These are phyloP conservation scores for Exophiala bonariae DNA, from an alignment of 2,329 filamentous ascomycete species.

Conservation along the genomic window DNA sequence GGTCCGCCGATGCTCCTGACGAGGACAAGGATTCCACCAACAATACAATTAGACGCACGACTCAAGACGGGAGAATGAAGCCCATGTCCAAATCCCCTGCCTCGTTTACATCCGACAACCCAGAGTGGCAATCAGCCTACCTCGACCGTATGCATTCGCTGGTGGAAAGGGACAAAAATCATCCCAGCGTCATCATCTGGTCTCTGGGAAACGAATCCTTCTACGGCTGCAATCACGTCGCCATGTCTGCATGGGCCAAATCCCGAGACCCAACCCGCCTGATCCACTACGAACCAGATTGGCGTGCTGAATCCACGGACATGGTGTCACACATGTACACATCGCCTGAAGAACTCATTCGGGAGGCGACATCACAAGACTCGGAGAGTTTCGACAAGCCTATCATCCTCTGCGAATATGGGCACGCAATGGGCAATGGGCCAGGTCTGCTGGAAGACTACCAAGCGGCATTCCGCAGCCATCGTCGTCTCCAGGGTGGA, in stretches of 20 bases:
- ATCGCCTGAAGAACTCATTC: constrained; percentile 36
- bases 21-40: constrained; percentile 1
- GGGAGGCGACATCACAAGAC: constrained; percentile 35
- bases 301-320: constrained; percentile 59
- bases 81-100: constrained; percentile 25
- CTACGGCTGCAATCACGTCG: constrained; percentile 66
- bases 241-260: constrained; percentile 66
- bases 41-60: too few relatives aligned
- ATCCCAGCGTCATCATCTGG: constrained; percentile 71
- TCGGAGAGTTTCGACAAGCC: constrained; percentile 29
- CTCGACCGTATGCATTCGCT: constrained; percentile 66
- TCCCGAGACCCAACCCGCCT: constrained; percentile 57
- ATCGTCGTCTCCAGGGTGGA: constrained; percentile 65
- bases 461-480: constrained; percentile 60
- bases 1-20: background rate
- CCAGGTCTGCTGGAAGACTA: constrained; percentile 71
- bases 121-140: constrained; percentile 57
- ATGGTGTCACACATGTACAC: constrained; percentile 71
- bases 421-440: constrained; percentile 71
- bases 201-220: constrained; percentile 73
- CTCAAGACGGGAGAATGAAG: constrained; percentile 5
- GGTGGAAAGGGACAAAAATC: constrained; percentile 69
- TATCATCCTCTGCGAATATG: constrained; percentile 51
- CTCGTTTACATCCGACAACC: constrained; percentile 34
- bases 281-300: constrained; percentile 68